A percentile compares a stretch with the other conserved stretches of the same genome.
Conservation (phyloP, 192 early-diverging fungal genomes). For the Neocallimastix lanati region DNA sequence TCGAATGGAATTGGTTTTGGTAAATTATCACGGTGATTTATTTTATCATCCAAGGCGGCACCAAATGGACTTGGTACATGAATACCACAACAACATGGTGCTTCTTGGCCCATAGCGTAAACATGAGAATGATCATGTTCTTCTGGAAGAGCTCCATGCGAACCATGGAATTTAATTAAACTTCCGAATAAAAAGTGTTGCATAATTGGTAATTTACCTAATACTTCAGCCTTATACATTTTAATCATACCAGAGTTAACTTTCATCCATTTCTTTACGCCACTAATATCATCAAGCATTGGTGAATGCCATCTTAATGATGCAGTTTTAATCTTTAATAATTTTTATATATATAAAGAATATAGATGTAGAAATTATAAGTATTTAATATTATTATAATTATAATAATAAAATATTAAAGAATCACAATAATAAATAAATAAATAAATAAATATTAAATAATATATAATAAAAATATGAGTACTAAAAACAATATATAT, state of each 20-base stretch:
- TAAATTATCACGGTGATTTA: background rate
- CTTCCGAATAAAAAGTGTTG: slow-evolving; percentile 88
- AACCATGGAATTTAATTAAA: background rate
- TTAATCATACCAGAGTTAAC: slow-evolving; percentile 80
- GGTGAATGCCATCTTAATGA: slow-evolving; percentile 69
- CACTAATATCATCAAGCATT: slow-evolving; percentile 84
- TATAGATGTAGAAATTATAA: no score
- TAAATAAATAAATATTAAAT: no score
- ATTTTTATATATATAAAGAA: no score
- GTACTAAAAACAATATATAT: no score
- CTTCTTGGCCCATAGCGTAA: slow-evolving; percentile 61
- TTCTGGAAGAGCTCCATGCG: background rate
- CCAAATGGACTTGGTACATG: slow-evolving; percentile 65
- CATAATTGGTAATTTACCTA: slow-evolving; percentile 86
- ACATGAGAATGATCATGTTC: slow-evolving; percentile 22
- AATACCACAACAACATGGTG: slow-evolving; percentile 63
- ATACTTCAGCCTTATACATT: slow-evolving; percentile 82
- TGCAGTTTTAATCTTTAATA: slow-evolving; percentile 39
- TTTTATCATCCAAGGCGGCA: slow-evolving; percentile 12
- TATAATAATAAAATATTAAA: no score
- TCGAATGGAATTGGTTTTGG: background rate
- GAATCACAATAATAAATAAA: no score
- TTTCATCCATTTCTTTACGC: slow-evolving; percentile 74
- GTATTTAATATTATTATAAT: no score
- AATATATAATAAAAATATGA: no score